Conservation (phyloP, 306 rosid species). For the Canavalia gladiata region DNA sequence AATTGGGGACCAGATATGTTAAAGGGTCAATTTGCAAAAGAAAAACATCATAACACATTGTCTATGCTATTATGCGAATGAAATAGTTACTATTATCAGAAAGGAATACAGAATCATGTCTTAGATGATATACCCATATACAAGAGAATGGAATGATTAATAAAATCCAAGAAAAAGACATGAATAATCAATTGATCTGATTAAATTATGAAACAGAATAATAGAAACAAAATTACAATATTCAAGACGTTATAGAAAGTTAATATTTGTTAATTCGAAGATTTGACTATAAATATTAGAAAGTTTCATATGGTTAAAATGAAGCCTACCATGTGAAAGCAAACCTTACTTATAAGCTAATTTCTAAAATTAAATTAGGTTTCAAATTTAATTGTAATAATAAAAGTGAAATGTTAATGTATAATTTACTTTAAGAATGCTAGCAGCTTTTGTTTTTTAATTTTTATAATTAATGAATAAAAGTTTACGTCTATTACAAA, state of each 20-base stretch:
- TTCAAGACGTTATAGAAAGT: background rate
- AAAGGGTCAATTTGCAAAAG: background rate
- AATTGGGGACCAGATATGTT: background rate
- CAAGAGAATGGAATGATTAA: background rate
- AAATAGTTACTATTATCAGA: background rate
- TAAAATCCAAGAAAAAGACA: background rate
- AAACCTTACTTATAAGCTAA: too few relatives aligned
- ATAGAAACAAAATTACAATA: background rate
- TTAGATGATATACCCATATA: background rate
- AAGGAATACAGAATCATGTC: background rate
- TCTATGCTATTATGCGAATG: background rate
- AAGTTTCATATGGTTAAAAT: too few relatives aligned
- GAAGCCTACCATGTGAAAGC: too few relatives aligned
- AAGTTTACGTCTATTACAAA: background rate
- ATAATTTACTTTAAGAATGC: background rate
- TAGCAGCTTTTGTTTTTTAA: background rate
- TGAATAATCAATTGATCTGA: background rate
- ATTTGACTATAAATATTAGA: background rate
- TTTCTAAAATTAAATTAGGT: too few relatives aligned
- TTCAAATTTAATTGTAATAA: too few relatives aligned
- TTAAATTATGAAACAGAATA: background rate
- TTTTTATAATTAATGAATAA: background rate
- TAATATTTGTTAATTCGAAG: background rate
- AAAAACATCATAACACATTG: background rate
- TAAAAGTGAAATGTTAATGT: background rate